Base-by-base conservation (phyloP, 2,329 filamentous ascomycete species). In the Fusarium redolens region DNA sequence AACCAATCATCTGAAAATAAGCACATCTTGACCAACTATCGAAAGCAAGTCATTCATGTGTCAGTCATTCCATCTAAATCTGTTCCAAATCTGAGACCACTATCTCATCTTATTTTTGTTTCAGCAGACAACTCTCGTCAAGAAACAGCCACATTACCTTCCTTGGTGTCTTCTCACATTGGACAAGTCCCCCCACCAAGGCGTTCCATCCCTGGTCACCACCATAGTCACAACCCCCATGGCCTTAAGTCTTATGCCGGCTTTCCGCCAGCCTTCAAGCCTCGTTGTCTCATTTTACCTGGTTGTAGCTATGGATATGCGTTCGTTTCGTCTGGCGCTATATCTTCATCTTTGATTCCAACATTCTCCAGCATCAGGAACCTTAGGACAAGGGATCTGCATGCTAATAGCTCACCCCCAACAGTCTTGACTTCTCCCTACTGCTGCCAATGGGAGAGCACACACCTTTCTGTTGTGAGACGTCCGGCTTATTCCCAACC, bases 221-320 rank as follows among this genome's bases (percentile, higher is more conserved):
- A 48, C 62, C 56, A 63, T 67, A 41, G 62, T 61, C 62, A 18
- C n/a, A 52, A 43, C 44, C 45, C 38, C 48, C 38, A 47, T n/a
- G 13, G 50, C 14, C 25, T 43, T 30, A 50, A 58, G 35, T 30
- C n/a, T 43, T 22, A 57, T 65, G 45, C 58, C 62, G 35, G 55
- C 38, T n/a, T 71, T 54, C 63, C 61, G 54, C 41, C 57, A 61
- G 68, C 47, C 61, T 71, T 58, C 38, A 61, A 66, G 51, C 61
- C 61, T 66, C 38, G 30, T 68, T 44, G 22, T 54, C 63, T 68
- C 38, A 51, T 48, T 20, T 41, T 35, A 60, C 31, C 52, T 45
- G 52, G 40, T 33, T 40, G 52, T 28, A 48, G 62, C 40, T 35
- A 63, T 31, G 38, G 25, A 18, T 37, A 44, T 54, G 22, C 17